Conservation (phyloP, 352 stramenopile species). For the Peronospora destructor region DNA sequence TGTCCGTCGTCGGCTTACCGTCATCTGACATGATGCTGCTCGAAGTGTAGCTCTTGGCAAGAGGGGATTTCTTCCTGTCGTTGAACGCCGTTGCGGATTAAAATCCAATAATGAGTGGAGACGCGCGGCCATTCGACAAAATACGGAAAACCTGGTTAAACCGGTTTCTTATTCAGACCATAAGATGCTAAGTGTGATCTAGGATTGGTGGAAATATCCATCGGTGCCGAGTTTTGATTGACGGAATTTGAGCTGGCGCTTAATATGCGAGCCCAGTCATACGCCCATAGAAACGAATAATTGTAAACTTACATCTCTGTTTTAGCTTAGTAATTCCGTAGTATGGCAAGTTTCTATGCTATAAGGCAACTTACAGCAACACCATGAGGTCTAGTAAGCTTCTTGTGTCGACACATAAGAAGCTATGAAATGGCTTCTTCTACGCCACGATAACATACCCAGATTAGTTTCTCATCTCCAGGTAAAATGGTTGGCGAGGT, state of each 20-base stretch:
- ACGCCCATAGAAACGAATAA: no score
- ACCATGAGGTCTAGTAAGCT: no score
- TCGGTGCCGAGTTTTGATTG: no score
- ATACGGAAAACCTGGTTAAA: conserved; percentile 25
- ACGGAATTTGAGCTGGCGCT: conserved; percentile 18
- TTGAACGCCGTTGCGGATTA: conserved; percentile 41
- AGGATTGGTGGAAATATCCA: conserved; percentile 34
- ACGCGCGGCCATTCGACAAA: conserved; percentile 36
- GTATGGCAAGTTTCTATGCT: no score
- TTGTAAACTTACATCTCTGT: no score
- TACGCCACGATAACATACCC: no score
- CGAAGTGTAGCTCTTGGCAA: conserved; percentile 1
- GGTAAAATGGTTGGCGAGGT: no score
- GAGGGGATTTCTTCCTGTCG: conserved; percentile 59
- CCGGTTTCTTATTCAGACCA: conserved; percentile 6
- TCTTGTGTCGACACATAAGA: no score
- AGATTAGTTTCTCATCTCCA: no score
- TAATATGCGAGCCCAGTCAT: not conserved
- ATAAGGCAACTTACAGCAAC: no score
- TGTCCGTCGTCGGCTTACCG: conserved; percentile 15
- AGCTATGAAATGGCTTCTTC: no score
- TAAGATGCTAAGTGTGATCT: not conserved
- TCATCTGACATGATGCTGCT: conserved; percentile 26
- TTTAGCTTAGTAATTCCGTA: no score
- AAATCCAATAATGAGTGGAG: conserved; percentile 56